A percentile compares a stretch with the other conserved stretches of the same genome.
These are phyloP conservation scores for Delphinella strobiligena DNA, from an alignment of 2,329 filamentous ascomycete species.

Conservation along the genomic window DNA sequence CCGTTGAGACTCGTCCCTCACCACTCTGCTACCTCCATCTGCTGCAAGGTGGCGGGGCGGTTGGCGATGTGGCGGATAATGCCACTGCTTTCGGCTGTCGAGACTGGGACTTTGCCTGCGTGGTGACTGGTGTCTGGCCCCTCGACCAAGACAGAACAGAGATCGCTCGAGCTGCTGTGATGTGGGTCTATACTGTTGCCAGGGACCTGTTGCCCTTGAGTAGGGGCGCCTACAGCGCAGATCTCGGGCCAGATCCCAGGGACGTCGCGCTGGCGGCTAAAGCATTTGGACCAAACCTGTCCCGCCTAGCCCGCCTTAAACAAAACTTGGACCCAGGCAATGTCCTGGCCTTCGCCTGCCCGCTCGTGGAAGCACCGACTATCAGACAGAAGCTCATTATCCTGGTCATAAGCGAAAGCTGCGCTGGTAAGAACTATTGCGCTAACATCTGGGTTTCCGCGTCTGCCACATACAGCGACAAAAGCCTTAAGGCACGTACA, in stretches of 20 bases:
- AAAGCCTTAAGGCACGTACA: constrained; percentile 25
- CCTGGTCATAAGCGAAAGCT: constrained; percentile 43
- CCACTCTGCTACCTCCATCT: too few species aligned
- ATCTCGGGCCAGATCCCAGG: constrained; percentile 51
- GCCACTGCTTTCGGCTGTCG: too few species aligned
- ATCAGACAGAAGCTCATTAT: constrained; percentile 37
- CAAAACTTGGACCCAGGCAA: constrained; percentile 30
- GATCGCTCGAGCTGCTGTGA: too few species aligned
- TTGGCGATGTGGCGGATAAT: too few species aligned
- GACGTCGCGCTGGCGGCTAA: constrained; percentile 38
- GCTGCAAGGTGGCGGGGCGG: too few species aligned
- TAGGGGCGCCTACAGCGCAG: constrained; percentile 52
- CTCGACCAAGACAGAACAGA: too few species aligned
- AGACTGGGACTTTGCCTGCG: too few species aligned
- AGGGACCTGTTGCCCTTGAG: too few species aligned
- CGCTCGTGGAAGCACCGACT: constrained; percentile 32
- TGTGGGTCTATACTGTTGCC: too few species aligned
- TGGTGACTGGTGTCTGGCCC: too few species aligned
- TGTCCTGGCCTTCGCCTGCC: constrained; percentile 35
- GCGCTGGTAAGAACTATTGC: constrained; percentile 50
- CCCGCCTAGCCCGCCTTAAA: constrained; percentile 42
- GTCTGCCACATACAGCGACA: constrained; percentile 20
- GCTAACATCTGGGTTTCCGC: constrained; percentile 39
- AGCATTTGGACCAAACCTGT: constrained; percentile 46
- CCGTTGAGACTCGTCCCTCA: too few species aligned